Evolutionary conservation across 2,329 filamentous ascomycete genomes (phyloP), one percentile per base, ranked within the genome.

Genomic region (Beauveria brongniartii): DNA sequence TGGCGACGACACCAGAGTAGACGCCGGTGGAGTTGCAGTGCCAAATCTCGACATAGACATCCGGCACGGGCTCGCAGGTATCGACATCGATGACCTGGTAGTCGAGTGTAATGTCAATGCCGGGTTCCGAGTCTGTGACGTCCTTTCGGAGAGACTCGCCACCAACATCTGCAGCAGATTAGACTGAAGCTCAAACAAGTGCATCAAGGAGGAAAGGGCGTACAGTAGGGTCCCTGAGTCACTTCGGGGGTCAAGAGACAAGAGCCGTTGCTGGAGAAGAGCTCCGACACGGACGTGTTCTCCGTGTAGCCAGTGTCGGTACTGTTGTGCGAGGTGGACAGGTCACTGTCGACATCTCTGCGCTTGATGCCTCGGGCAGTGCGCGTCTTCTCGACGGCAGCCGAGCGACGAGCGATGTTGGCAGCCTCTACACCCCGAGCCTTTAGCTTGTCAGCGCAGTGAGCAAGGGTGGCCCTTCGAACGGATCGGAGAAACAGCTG

Each of bases 191-290:
- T 3, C 24, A 22, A 12, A 22, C n/a, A 47, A 9, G 16, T 24
- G n/a, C 16, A 20, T 12, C 9, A 7, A 22, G 5, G 46, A 5
- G 10, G 1, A 12, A 20, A 12, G 55, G 52, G 62, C 68, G 50
- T 67, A 73, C 77, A 66, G 71, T 77, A 67, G 65, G 80, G 80
- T 2, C 80, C 80, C 66, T 81, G 72, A 3, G 78, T 82, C 12
- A 77, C 77, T 64, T 82, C 80, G 0, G 79, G 78, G 3, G 73
- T 77, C 28, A 82, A 70, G 12, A 81, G 72, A 59, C 80, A 83
- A 18, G 76, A 74, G 30, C 70, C 72, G 55, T 74, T 73, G 24
- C 71, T 70, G 3, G 72, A 68, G 62, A 79, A 79, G 9, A 78
- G 68, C 62, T 64, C 69, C 52, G 66, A 65, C 7, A 72, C 64